A percentile compares a stretch with the other conserved stretches of the same genome.
phyloP scores from a whole-genome alignment of 306 rosid species.

The Crataegus laevigata region DNA sequence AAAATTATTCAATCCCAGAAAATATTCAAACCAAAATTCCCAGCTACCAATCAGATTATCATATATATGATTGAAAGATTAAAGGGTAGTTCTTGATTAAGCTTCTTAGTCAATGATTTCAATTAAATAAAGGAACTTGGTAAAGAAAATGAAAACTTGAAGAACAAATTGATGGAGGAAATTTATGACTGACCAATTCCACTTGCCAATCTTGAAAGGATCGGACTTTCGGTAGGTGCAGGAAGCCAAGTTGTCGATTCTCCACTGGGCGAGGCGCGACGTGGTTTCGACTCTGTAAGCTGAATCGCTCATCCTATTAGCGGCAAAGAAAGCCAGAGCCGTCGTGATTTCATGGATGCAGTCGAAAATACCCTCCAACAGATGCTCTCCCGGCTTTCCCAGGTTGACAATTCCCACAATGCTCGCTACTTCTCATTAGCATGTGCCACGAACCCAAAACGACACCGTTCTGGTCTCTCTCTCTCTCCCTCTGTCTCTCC shows the following conservation, averaged over 20 bases:
- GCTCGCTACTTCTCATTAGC: conserved; percentile 46
- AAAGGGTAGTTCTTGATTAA: not conserved
- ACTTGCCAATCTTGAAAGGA: conserved; percentile 90
- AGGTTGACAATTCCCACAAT: conserved; percentile 49
- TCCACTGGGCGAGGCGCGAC: conserved; percentile 95
- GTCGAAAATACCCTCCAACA: conserved; percentile 73
- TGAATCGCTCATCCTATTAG: conserved; percentile 80
- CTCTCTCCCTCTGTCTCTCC: not conserved
- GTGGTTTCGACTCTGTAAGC: conserved; percentile 89
- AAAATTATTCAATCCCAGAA: not conserved
- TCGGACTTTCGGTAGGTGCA: conserved; percentile 96
- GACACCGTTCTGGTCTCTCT: not conserved
- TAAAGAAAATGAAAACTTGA: not conserved
- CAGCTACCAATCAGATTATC: not conserved
- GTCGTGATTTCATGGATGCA: conserved; percentile 91
- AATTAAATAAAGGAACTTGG: not conserved
- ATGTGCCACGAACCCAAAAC: not conserved
- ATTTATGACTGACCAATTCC: conserved; percentile 64
- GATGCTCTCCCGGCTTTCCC: conserved; percentile 87
- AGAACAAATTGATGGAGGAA: not conserved
- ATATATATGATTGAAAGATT: no score
- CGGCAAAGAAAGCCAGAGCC: conserved; percentile 59
- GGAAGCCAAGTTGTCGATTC: conserved; percentile 84
- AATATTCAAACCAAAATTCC: not conserved
- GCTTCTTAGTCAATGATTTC: not conserved